Evolutionary conservation across 495 filamentous ascomycete genomes (phyloP), one percentile per base, ranked within the genome.

Genomic region (Xylaria curta): DNA sequence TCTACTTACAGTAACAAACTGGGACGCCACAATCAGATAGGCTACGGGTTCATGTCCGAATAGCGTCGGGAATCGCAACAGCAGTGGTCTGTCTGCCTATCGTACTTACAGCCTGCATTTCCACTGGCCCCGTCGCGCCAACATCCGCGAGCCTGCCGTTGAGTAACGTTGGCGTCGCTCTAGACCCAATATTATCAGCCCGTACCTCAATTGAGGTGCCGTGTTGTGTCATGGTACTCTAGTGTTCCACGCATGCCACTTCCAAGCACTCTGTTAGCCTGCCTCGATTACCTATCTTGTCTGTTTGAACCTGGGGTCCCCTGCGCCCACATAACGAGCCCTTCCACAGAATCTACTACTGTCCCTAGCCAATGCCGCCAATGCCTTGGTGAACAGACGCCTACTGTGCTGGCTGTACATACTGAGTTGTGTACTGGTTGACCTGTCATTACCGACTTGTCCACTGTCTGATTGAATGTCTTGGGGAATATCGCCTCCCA

Each of bases 141-240:
- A 60, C 66, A 26, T 47, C 66, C 53, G 54, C 53, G 36, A 49
- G 66, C 54, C 66, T 47, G 53, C 54, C 26, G 47, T 61, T 53
- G 53, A 69, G 66, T 69, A 60, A 69, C 66, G 51, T 61, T 49
- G 66, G 66, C 68, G 60, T 64, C 62, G 69, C 47, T 64, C 69
- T 66, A 44, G 59, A 56, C 69, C 69, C 61, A 60, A 51, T 38
- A 59, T 60, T 59, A 21, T 31, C 61, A 56, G 59, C 69, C 61
- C 69, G 36, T 47, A n/a, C 47, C 56, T 58, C 69, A 59, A 38
- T 59, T 47, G 69, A 58, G 69, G 40, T 71, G 49, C 69, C 40
- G 40, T 49, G 31, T 58, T 71, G 49, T 71, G 62, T 66, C 69
- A 66, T 71, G 40, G 69, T 71, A 53, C 62, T 66, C 51, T 71